phyloP scores from a whole-genome alignment of 164 flowering plant genomes.

The Houttuynia cordata region DNA sequence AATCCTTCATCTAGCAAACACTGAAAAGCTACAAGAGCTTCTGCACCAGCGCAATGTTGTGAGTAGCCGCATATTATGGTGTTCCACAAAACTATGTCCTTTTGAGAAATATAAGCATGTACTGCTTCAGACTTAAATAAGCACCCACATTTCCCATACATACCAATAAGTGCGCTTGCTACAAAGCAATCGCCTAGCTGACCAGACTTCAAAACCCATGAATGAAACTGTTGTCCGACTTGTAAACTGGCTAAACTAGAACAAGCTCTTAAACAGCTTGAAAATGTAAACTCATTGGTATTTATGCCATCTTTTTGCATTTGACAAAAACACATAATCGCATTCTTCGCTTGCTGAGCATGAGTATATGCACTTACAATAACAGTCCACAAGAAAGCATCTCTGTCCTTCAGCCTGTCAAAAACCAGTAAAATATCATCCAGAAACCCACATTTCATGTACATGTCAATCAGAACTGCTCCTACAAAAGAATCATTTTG shows the following conservation, averaged over 20 bases:
- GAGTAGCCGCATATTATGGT: conserved; percentile 43
- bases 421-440: conserved; percentile 18
- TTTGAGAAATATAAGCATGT: conserved; percentile 15
- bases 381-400: conserved; percentile 32
- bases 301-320: conserved; percentile 39
- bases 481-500: conserved; percentile 29
- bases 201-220: conserved; percentile 30
- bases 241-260: conserved; percentile 28
- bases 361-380: conserved; percentile 30
- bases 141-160: conserved; percentile 45
- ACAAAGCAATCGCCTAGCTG: conserved; percentile 28
- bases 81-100: conserved; percentile 42
- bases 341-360: conserved; percentile 30
- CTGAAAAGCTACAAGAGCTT: conserved; percentile 34
- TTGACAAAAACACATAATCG: conserved; percentile 23
- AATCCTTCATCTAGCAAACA: conserved; percentile 30
- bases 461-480: conserved; percentile 31
- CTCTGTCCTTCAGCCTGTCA: conserved; percentile 15
- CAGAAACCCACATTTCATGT: conserved; percentile 25
- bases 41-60: conserved; percentile 33
- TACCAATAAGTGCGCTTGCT: conserved; percentile 35
- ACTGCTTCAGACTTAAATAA: conserved; percentile 32
- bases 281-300: conserved; percentile 42
- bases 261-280: conserved; percentile 40
- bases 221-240: conserved; percentile 37